Base-by-base conservation (phyloP, 176 grass and related monocot genomes). In the Rhipidocladum racemiflorum region DNA sequence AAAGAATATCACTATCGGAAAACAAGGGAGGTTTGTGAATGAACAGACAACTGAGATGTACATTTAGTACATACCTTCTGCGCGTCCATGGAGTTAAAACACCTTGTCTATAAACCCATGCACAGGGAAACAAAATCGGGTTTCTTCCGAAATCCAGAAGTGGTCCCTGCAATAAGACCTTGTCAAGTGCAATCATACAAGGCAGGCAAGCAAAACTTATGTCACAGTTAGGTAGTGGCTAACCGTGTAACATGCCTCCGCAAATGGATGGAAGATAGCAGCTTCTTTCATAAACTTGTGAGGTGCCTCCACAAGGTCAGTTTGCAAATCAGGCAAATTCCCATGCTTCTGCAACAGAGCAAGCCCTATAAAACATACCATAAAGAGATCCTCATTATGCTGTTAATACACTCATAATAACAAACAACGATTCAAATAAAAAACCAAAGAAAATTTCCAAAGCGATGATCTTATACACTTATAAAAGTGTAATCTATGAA, bases 91-190 rank as follows among this genome's bases (percentile, higher is more conserved):
- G 95, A 88, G 90, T 93, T 69, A 98, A 89, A 85, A 86, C 76
- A 35, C 95, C 95, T 93, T 98, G 95, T 86, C 95, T 88, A 82
- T 98, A 93, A 79, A 98, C 54, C 95, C 95, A 98, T 79, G 92
- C 90, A 76, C 95, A 98, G 27, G 95, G 95, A 89, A 98, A 98
- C 79, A 98, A 91, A 83, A 98, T 86, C 42, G 92, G 95, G 56
- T 98, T 98, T 84, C 95, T 89, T 89, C 95, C 95, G 65, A 98
- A 45, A 93, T 98, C 95, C 90, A 98, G 92, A 66, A 98, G 81
- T 46, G 92, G 95, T 32, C 95, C 95, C 95, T 98, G 81, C 24
- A 89, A 75, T 81, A 68, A 84, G 32, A 88, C 50, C 24, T 64
- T 85, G 87, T 77, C 38, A 78, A 34, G 21, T 82, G 28, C 9